Base-by-base conservation (phyloP, 2,329 filamentous ascomycete genomes). In the Cercospora zeae-maydis region DNA sequence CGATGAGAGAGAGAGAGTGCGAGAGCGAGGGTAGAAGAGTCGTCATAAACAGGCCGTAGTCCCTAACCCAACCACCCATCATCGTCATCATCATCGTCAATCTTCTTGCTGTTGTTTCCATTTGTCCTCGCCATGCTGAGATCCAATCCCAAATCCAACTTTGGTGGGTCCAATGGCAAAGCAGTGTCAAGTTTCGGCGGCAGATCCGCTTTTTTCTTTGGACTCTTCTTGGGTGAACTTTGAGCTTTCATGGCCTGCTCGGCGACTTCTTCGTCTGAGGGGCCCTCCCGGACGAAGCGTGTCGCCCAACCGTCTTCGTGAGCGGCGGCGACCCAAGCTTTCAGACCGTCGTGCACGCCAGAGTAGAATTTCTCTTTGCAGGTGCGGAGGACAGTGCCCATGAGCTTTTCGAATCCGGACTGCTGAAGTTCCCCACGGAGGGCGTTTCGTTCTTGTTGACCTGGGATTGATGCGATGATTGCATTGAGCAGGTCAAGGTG, bases 311-410 rank as follows among this genome's bases (percentile, higher is more conserved):
- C 90, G 76, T 99, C 95, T 64, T 93, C 92, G 30, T 82, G 83
- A 0, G 92, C 93, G 0, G 93, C 95, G 0, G 88, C 88, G 16
- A 97, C 90, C 93, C 93, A 99, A 6, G 90, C 93, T 59, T 90
- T 87, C 66, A 98, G 81, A 1, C 88, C 92, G 70, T 93, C 91
- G 75, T 99, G 95, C 3, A 99, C 90, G 54, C 90, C 87, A 1
- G 90, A 90, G 75, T 99, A 98, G 75, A 98, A 96, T 76, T 98
- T 98, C 77, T 97, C 93, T 76, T 98, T 99, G 81, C 93, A 98
- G 14, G 93, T 88, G 4, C 95, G 87, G 66, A 98, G 80, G 62
- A 88, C 93, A 21, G 85, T 85, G 14, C 92, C 92, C 83, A 98
- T 90, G 69, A 90, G 87, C 70, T 92, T 92, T 77, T 99, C 95